A percentile compares a stretch with the other conserved stretches of the same genome.
phyloP scores from a whole-genome alignment of 1,284 basidiomycete species.

The Malassezia caprae region DNA sequence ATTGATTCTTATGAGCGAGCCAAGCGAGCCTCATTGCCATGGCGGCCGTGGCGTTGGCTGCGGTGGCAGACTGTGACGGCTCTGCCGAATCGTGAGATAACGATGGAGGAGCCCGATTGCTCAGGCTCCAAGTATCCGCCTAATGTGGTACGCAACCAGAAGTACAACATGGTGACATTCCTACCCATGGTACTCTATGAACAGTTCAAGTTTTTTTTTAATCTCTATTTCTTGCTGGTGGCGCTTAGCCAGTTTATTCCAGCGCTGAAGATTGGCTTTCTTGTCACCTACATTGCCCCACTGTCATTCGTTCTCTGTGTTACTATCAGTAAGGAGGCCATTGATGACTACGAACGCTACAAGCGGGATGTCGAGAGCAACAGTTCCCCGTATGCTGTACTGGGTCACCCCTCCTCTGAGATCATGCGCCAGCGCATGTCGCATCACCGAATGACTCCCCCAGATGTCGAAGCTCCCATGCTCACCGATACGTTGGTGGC shows the following conservation, averaged over 20 bases:
- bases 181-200: constrained; percentile 94
- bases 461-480: constrained; percentile 18
- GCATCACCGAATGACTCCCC: constrained; percentile 10
- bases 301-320: constrained; percentile 86
- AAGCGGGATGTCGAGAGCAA: constrained; percentile 87
- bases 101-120: constrained; percentile 14
- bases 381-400: constrained; percentile 74
- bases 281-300: constrained; percentile 89
- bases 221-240: constrained; percentile 94
- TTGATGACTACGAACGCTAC: constrained; percentile 90
- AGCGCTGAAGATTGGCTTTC: constrained; percentile 93
- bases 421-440: constrained; percentile 10
- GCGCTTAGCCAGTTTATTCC: constrained; percentile 92
- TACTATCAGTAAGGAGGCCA: constrained; percentile 97
- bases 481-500: constrained; percentile 11
- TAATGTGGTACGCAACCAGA: constrained; percentile 92
- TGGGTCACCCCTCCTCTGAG: constrained; percentile 53
- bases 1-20: constrained; percentile 10
- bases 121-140: constrained; percentile 51
- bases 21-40: constrained; percentile 1
- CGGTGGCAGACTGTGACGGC: background rate
- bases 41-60: constrained; percentile 5
- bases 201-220: constrained; percentile 99
- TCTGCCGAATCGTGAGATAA: constrained; percentile 1
- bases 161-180: constrained; percentile 90